Percentiles rank a stretch among this genome's conserved stretches.
These are phyloP conservation scores for Alternaria sp. DNA, from an alignment of 2,329 filamentous ascomycete genomes.

Conservation along the genomic window DNA sequence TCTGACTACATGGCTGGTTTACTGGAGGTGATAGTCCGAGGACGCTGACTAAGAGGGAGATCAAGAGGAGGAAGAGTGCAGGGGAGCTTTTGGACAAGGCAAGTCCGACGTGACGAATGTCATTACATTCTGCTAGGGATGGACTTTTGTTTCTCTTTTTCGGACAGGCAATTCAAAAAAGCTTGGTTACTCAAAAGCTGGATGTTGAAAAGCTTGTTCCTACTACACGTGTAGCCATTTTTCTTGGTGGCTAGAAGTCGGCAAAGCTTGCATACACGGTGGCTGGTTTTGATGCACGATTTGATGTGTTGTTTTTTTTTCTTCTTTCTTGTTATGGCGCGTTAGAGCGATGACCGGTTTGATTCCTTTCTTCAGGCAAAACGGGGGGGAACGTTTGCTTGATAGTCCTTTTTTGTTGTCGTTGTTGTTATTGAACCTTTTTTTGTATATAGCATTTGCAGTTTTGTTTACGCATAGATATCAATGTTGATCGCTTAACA, in stretches of 20 bases:
- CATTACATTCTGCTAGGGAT: not conserved
- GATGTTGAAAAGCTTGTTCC: not conserved
- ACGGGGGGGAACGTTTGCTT: not conserved
- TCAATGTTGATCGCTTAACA: not conserved
- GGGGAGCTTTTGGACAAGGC: constrained; percentile 36
- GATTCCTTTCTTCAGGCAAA: not conserved
- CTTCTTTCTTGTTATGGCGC: not conserved
- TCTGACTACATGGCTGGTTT: constrained; percentile 51
- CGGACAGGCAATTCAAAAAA: too few species aligned
- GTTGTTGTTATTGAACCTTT: not conserved
- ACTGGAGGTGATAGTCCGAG: constrained; percentile 30
- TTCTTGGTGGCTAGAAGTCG: not conserved
- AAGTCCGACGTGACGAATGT: constrained; percentile 3
- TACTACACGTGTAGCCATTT: not conserved
- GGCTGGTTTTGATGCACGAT: not conserved
- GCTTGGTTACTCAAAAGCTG: not conserved
- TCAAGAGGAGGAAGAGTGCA: constrained; percentile 43
- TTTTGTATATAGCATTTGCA: not conserved
- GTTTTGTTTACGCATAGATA: not conserved
- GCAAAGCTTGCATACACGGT: not conserved
- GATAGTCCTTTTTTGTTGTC: not conserved
- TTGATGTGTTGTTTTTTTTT: not conserved
- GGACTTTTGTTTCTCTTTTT: not conserved
- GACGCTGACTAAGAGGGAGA: constrained; percentile 28
- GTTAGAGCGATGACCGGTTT: constrained; percentile 7